Conservation (phyloP, 2,329 filamentous ascomycete genomes). For the Fusarium paranaense region DNA sequence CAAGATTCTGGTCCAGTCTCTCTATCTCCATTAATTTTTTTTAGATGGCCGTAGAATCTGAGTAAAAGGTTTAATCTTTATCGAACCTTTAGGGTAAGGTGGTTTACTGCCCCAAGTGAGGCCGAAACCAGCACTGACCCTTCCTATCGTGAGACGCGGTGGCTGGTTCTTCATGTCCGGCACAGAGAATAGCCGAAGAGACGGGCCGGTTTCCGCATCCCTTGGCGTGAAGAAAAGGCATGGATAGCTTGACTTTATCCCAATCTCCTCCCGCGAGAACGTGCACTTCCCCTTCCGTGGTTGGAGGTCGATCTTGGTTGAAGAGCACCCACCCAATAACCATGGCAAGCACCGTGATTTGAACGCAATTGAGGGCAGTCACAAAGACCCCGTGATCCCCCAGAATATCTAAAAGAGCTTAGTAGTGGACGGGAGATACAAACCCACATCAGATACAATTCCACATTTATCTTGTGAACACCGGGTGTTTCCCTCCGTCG, state of each 20-base stretch:
- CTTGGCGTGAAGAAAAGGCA: not conserved
- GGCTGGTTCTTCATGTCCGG: not conserved
- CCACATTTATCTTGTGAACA: not conserved
- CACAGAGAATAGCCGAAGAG: not conserved
- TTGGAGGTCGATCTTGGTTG: not conserved
- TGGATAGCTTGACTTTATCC: not conserved
- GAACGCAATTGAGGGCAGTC: not conserved
- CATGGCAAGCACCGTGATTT: not conserved
- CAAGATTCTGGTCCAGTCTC: not conserved
- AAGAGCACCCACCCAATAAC: not conserved
- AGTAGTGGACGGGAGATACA: not conserved
- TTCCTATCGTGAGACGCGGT: not conserved
- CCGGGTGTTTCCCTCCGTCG: not conserved
- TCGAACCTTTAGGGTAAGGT: not conserved
- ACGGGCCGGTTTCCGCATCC: not conserved
- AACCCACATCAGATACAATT: not conserved
- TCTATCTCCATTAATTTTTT: not conserved
- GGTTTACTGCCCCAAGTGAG: not conserved
- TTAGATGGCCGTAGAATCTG: not conserved
- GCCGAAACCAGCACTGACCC: not conserved
- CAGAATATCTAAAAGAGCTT: not conserved
- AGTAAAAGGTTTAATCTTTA: not conserved
- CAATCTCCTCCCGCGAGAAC: not conserved
- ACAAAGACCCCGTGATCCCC: not conserved
- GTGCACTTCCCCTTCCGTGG: not conserved